Evolutionary conservation across 495 filamentous ascomycete genomes (phyloP), one percentile per base, ranked within the genome.

Genomic region (Aspergillus baeticus): DNA sequence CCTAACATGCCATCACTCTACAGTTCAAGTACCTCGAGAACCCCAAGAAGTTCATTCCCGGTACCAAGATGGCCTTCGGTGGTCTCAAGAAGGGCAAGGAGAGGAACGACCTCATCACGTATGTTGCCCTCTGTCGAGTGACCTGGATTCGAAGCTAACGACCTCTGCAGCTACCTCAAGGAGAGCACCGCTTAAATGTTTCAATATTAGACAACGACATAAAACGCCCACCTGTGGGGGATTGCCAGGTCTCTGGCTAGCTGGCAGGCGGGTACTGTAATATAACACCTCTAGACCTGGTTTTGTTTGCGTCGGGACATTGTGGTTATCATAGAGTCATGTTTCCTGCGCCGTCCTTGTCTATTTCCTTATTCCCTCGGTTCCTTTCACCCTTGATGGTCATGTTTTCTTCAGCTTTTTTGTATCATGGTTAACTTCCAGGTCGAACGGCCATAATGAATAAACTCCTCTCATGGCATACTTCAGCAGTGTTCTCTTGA

Each of bases 11-110:
- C 68, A 41, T 49, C 43, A 17, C 29, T 26, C 10, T 62, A 46
- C 63, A 90, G 89, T 93, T 91, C 72, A 78, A 84, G 58, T 93
- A 93, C 81, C 86, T 93, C 67, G 89, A 93, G 79, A 93, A 93
- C 82, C 89, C 89, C 63, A 93, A 93, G 81, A 93, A 93, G 77
- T 93, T 86, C 86, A 98, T 99, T 60, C 95, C 94, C 66, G 94
- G 94, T 64, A 99, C 94, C 76, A 99, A 99, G 91, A 99, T 99
- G 94, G 94, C 94, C 69, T 99, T 99, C 75, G 94, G 94, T 80
- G 94, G 94, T 71, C 82, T 99, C 64, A 99, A 99, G 93, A 99
- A 99, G 89, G 85, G 82, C 63, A 97, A 97, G 89, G 94, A 99
- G 81, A 84, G 94, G 75, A 98, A 98, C 77, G 95, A 99, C 79